Evolutionary conservation across 2,329 filamentous ascomycete species (phyloP), one percentile per base, ranked within the genome.

Genomic region (Penicillium sumatraense): DNA sequence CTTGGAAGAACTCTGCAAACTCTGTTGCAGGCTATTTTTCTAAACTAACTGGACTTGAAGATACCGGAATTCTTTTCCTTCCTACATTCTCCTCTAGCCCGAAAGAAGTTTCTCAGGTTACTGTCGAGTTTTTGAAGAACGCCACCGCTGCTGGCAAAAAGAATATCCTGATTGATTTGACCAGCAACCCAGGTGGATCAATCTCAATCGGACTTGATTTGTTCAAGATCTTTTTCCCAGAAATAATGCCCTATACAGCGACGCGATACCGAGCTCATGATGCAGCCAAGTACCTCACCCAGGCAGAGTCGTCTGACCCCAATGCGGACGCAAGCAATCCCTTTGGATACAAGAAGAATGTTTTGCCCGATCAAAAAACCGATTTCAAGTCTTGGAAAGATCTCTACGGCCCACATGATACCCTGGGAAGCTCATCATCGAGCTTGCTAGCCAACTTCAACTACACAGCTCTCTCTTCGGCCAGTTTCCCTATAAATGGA

Each of bases 111-210:
- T 62, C 62, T 7, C 49, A 61, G 20, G 31, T 63, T 11, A 58
- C 61, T 2, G 56, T 59, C 24, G 50, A 68, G 10, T 71, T 71
- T 49, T 31, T 71, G 18, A 52, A 60, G 6, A 68, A 69, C 31
- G 68, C 63, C 50, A 65, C 62, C 13, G 47, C 49, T 2, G 73
- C 74, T 2, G 76, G 78, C 2, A 86, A 86, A 66, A 83, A 75
- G n/a, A 86, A 83, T 67, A 75, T 90, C 5, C 77, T 90, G 26
- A 82, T 90, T 55, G 88, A 90, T 59, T 65, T 89, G 6, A 80
- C 82, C 3, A 78, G 75, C 2, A 90, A 90, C 59, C 76, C 75
- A 0, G 87, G 87, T 35, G 87, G 87, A 1, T 70, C 71, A 41
- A 65, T 84, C 13, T 62, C 74, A 7, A 74, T 78, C 7, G 81